Conservation (phyloP, 306 rosid species). For the Vigna hirtella region DNA sequence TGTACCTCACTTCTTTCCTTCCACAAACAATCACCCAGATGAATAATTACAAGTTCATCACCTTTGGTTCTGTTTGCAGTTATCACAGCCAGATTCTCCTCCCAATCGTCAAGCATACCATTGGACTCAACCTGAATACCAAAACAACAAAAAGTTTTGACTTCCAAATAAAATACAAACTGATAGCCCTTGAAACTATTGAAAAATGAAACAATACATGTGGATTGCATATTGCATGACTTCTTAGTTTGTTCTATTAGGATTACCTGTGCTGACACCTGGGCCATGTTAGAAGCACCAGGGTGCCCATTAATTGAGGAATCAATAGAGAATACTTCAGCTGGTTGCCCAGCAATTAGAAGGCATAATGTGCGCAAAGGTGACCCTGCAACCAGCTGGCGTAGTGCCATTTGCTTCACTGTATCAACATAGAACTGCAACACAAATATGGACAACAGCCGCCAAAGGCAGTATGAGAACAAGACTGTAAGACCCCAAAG, state of each 20-base stretch:
- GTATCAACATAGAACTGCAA: slow-evolving; percentile 94
- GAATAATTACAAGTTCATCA: slow-evolving; percentile 87
- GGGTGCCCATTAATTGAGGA: slow-evolving; percentile 46
- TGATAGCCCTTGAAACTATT: slow-evolving; percentile 28
- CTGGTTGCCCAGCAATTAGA: slow-evolving; percentile 93
- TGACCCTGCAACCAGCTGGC: slow-evolving; percentile 82
- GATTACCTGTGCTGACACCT: slow-evolving; percentile 76
- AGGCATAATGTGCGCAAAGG: slow-evolving; percentile 95
- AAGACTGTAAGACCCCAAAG: not conserved
- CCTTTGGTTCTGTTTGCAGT: slow-evolving; percentile 95
- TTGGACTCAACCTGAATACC: slow-evolving; percentile 62
- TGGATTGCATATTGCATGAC: slow-evolving; percentile 25
- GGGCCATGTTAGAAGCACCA: slow-evolving; percentile 52
- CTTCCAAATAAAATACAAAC: slow-evolving; percentile 35
- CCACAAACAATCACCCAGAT: slow-evolving; percentile 95
- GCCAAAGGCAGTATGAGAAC: slow-evolving; percentile 17
- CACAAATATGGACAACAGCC: slow-evolving; percentile 38
- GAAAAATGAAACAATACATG: slow-evolving; percentile 31
- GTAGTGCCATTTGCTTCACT: slow-evolving; percentile 91
- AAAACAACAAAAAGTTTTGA: slow-evolving; percentile 28
- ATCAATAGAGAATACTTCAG: slow-evolving; percentile 75
- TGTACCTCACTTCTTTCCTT: slow-evolving; percentile 89
- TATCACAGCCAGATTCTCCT: slow-evolving; percentile 87
- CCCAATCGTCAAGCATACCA: slow-evolving; percentile 93
- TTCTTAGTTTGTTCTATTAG: slow-evolving; percentile 36